These are phyloP conservation scores for Spathaspora arborariae DNA, from an alignment of 805 yeast species.

Conservation along the genomic window DNA sequence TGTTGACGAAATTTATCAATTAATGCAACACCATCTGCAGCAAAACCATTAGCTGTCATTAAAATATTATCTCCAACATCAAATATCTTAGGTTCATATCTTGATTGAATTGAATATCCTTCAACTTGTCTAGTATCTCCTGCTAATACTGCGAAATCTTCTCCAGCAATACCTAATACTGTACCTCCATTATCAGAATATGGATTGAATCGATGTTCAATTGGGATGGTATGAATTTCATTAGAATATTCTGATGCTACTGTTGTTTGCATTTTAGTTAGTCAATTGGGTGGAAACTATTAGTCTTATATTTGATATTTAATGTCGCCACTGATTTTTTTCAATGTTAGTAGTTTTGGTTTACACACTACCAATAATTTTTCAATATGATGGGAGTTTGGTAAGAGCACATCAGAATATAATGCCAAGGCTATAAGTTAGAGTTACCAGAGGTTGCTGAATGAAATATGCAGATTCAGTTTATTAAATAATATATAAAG, in stretches of 20 bases:
- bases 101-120: slow-evolving; percentile 89
- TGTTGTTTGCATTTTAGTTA: slow-evolving; percentile 31
- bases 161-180: slow-evolving; percentile 94
- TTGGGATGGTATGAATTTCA: slow-evolving; percentile 55
- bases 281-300: not conserved
- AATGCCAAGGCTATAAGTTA: too few relatives aligned
- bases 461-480: not conserved
- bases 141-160: slow-evolving; percentile 93
- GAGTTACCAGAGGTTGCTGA: too few relatives aligned
- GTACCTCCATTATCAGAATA: slow-evolving; percentile 97
- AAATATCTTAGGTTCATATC: slow-evolving; percentile 87
- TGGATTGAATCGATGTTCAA: slow-evolving; percentile 90
- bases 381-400: not conserved
- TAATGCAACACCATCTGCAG: slow-evolving; percentile 90
- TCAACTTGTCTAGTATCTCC: slow-evolving; percentile 98
- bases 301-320: not conserved
- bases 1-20: slow-evolving; percentile 67
- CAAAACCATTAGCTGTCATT: slow-evolving; percentile 92
- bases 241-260: slow-evolving; percentile 66
- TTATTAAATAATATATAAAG: not conserved
- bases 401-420: too few relatives aligned
- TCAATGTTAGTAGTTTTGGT: not conserved
- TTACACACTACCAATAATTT: not conserved
- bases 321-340: slow-evolving; percentile 9
- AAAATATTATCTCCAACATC: slow-evolving; percentile 84